Conservation (phyloP, 257 asterid genomes). For the Phtheirospermum japonicum region DNA sequence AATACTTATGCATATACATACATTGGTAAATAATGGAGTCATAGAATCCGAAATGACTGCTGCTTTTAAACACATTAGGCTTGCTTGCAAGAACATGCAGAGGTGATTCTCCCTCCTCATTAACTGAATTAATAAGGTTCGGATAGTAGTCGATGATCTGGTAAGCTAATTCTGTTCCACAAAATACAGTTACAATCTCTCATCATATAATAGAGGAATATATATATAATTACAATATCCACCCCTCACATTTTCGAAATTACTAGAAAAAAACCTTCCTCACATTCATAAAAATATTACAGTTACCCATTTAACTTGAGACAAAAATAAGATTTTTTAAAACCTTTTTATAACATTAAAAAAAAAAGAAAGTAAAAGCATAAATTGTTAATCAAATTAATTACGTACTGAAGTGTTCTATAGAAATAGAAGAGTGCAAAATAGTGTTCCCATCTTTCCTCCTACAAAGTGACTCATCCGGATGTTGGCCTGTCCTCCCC, state of each 20-base stretch:
- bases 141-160: conserved; percentile 10
- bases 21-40: conserved; percentile 38
- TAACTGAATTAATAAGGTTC: conserved; percentile 30
- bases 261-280: no score
- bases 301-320: no score
- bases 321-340: no score
- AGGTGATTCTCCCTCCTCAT: conserved; percentile 39
- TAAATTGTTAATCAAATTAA: no score
- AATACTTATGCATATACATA: no score
- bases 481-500: not conserved
- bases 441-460: conserved; percentile 43
- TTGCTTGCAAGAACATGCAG: conserved; percentile 45
- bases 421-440: conserved; percentile 41
- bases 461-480: conserved; percentile 35
- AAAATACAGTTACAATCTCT: not conserved
- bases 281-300: no score
- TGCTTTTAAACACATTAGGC: conserved; percentile 41
- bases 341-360: no score
- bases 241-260: no score
- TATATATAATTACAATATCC: no score
- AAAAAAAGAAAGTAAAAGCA: no score
- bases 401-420: conserved; percentile 49
- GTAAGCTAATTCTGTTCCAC: conserved; percentile 12
- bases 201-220: no score
- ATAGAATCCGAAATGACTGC: conserved; percentile 28